These are phyloP conservation scores for Nannizzia gypsea DNA, from an alignment of 2,329 filamentous ascomycete species.

Conservation along the genomic window DNA sequence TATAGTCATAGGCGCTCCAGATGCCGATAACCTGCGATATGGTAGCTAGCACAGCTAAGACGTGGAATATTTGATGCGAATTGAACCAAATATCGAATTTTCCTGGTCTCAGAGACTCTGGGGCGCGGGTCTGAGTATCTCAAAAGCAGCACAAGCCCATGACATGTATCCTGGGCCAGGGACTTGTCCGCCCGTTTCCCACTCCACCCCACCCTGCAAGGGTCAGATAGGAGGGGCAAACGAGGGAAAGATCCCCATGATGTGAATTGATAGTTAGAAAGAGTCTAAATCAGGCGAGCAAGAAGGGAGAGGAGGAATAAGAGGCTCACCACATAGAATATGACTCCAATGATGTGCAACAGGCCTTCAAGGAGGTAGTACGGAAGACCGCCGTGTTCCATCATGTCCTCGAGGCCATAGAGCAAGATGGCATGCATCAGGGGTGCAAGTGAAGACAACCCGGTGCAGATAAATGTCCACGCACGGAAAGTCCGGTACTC, in stretches of 20 bases:
- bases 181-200: not conserved
- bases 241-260: not conserved
- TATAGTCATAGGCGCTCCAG: slow-evolving; percentile 72
- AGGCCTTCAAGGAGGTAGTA: slow-evolving; percentile 21
- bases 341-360: slow-evolving; percentile 16
- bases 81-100: slow-evolving; percentile 36
- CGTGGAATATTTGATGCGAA: slow-evolving; percentile 40
- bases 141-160: not conserved
- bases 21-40: slow-evolving; percentile 54
- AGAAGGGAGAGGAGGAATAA: not conserved
- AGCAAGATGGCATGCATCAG: slow-evolving; percentile 18
- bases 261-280: not conserved
- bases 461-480: slow-evolving; percentile 16
- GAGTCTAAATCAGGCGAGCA: not conserved
- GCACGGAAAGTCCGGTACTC: slow-evolving; percentile 17
- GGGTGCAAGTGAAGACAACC: slow-evolving; percentile 17
- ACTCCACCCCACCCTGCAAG: not conserved
- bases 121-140: slow-evolving; percentile 30
- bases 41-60: slow-evolving; percentile 35
- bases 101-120: slow-evolving; percentile 33
- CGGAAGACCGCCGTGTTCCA: slow-evolving; percentile 17
- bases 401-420: slow-evolving; percentile 17
- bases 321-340: slow-evolving; percentile 18
- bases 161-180: not conserved
- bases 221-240: not conserved